Conservation (phyloP, 805 yeast species). For the Hanseniaspora occidentalis region DNA sequence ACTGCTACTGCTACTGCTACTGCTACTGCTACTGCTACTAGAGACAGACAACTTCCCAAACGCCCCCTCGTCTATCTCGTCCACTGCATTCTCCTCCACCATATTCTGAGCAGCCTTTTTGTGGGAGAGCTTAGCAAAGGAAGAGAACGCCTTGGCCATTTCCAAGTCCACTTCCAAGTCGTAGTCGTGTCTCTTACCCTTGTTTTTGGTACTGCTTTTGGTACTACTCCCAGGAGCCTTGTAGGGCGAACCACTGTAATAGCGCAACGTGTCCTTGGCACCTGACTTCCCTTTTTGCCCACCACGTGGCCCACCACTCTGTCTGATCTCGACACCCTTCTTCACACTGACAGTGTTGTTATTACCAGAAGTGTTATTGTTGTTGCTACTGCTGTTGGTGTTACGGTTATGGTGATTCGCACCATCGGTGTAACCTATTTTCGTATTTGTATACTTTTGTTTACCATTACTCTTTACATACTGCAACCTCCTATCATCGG, state of each 20-base stretch:
- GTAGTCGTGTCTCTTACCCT: slow-evolving; percentile 3
- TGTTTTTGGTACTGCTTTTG: slow-evolving; percentile 3
- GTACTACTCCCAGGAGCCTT: no score
- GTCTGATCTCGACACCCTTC: no score
- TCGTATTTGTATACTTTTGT: neutral
- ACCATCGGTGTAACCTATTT: no score
- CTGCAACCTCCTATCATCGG: slow-evolving; percentile 41
- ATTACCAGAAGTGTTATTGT: slow-evolving; percentile 5
- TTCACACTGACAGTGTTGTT: no score
- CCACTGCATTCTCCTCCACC: neutral
- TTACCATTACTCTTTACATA: slow-evolving; percentile 21
- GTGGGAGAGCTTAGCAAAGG: neutral
- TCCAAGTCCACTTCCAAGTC: slow-evolving; percentile 25
- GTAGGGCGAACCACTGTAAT: no score
- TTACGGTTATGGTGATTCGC: no score
- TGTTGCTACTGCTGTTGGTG: slow-evolving; percentile 14
- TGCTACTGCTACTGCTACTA: slow-evolving; percentile 8
- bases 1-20: slow-evolving; percentile 9
- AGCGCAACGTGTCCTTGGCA: no score
- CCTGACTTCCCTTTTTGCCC: no score
- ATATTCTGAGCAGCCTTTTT: neutral
- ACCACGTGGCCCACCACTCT: no score
- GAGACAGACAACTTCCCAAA: slow-evolving; percentile 1
- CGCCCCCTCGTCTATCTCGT: neutral
- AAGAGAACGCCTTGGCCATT: slow-evolving; percentile 22